Evolutionary conservation across 1,284 basidiomycete species (phyloP).

Genomic region (Sanguinoderma infundibulare): DNA sequence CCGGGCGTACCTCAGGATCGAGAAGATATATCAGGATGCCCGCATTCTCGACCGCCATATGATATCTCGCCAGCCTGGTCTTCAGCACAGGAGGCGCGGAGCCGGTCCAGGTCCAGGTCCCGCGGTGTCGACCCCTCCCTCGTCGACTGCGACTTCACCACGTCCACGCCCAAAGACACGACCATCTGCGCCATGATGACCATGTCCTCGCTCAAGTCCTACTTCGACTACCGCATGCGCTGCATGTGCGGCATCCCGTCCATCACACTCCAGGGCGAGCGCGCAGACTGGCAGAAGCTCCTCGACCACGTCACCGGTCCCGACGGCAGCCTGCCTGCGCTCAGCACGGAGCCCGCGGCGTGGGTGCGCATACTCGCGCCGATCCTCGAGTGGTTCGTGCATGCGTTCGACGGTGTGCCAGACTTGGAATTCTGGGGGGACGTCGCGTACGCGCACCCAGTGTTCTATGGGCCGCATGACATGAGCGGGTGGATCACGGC

Average conservation of each 20-base stretch:
- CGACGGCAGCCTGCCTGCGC: constrained; percentile 37
- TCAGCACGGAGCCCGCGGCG: constrained; percentile 35
- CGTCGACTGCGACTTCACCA: constrained; percentile 48
- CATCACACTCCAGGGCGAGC: constrained; percentile 48
- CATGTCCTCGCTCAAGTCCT: constrained; percentile 48
- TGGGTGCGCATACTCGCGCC: constrained; percentile 41
- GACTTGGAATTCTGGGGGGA: constrained; percentile 42
- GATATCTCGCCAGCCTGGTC: too few species aligned
- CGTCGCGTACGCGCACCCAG: constrained; percentile 23
- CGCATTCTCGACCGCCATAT: too few species aligned
- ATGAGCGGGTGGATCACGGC: constrained; percentile 43
- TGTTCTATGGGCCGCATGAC: constrained; percentile 26
- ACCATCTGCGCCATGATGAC: constrained; percentile 45
- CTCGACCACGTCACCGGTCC: constrained; percentile 28
- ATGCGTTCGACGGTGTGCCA: constrained; percentile 37
- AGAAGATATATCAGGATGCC: too few species aligned
- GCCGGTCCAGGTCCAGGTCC: too few species aligned
- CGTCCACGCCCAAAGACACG: constrained; percentile 47
- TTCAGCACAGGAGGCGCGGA: too few species aligned
- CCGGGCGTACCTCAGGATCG: too few species aligned
- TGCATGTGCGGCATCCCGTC: constrained; percentile 49
- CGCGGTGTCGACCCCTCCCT: constrained; percentile 40
- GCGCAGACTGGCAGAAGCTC: constrained; percentile 41
- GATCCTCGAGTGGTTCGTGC: constrained; percentile 38
- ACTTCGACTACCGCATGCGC: constrained; percentile 39